Evolutionary conservation across 306 rosid species (phyloP).

Genomic region (Pyrus pyrifolia): DNA sequence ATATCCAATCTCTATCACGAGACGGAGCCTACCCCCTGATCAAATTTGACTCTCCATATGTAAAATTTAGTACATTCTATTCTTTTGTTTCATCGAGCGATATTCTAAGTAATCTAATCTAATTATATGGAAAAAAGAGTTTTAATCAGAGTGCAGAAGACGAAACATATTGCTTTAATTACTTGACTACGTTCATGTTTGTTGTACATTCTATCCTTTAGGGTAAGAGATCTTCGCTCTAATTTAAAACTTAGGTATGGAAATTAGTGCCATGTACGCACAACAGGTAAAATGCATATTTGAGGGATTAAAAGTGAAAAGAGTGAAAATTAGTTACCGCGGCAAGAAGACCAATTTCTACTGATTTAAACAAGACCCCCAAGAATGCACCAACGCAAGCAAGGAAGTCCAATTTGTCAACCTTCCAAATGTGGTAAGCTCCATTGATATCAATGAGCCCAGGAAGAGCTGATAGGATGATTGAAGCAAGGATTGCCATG

Average conservation of each 20-base stretch:
- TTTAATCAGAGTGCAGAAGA: too few relatives aligned
- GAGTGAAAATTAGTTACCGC: constrained; percentile 42
- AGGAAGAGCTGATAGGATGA: constrained; percentile 81
- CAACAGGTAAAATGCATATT: neutral
- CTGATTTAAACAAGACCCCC: constrained; percentile 79
- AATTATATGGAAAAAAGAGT: too few relatives aligned
- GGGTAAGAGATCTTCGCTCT: too few relatives aligned
- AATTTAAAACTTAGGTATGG: too few relatives aligned
- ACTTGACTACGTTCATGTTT: too few relatives aligned
- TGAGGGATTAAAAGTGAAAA: neutral
- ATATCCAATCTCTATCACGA: neutral
- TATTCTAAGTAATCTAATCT: too few relatives aligned
- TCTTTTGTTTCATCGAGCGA: too few relatives aligned
- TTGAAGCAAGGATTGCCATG: constrained; percentile 68
- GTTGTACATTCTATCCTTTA: too few relatives aligned
- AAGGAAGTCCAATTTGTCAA: constrained; percentile 80
- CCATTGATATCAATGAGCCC: constrained; percentile 64
- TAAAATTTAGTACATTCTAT: too few relatives aligned
- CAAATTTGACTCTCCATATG: neutral
- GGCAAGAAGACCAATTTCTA: constrained; percentile 67
- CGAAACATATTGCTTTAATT: too few relatives aligned
- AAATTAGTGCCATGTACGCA: too few relatives aligned
- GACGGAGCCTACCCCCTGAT: neutral
- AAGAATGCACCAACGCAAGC: constrained; percentile 71
- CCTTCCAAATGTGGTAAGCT: constrained; percentile 69